A percentile compares a stretch with the other conserved stretches of the same genome.
phyloP scores from a whole-genome alignment of 495 filamentous ascomycete genomes.

The Xylaria telfairii region DNA sequence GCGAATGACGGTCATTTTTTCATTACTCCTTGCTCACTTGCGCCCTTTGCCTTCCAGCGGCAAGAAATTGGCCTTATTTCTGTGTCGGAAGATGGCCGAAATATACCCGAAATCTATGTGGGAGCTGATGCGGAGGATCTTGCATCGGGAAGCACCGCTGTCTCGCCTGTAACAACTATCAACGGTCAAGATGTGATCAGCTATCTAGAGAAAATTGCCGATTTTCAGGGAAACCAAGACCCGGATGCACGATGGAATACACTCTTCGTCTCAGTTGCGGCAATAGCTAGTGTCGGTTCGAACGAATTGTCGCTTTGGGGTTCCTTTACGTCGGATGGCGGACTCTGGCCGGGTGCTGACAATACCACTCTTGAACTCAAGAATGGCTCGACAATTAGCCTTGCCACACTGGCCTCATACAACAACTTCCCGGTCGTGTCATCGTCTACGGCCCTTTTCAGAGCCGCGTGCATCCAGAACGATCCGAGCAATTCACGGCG shows the following conservation, averaged over 20 bases:
- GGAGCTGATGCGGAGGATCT: neutral
- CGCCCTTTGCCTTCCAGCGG: slow-evolving; percentile 2
- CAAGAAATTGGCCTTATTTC: slow-evolving; percentile 19
- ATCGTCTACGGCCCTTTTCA: slow-evolving; percentile 3
- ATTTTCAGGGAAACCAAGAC: slow-evolving; percentile 34
- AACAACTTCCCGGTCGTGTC: neutral
- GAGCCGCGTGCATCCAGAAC: neutral
- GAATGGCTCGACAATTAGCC: neutral
- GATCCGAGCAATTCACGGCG: neutral
- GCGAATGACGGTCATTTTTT: slow-evolving; percentile 59
- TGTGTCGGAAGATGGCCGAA: slow-evolving; percentile 39
- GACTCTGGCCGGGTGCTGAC: slow-evolving; percentile 2
- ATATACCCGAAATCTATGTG: slow-evolving; percentile 28
- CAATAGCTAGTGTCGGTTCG: neutral
- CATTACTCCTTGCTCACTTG: slow-evolving; percentile 25
- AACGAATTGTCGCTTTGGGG: neutral
- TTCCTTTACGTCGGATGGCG: neutral
- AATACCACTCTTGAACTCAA: slow-evolving; percentile 5
- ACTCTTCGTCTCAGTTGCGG: neutral
- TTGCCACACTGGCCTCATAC: slow-evolving; percentile 7
- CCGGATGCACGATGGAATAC: slow-evolving; percentile 40
- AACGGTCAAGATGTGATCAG: slow-evolving; percentile 41
- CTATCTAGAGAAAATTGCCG: slow-evolving; percentile 30
- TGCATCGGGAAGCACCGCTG: neutral
- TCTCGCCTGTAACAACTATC: slow-evolving; percentile 27